Base-by-base conservation (phyloP, 495 filamentous ascomycete species). In the Zalerion maritima region DNA sequence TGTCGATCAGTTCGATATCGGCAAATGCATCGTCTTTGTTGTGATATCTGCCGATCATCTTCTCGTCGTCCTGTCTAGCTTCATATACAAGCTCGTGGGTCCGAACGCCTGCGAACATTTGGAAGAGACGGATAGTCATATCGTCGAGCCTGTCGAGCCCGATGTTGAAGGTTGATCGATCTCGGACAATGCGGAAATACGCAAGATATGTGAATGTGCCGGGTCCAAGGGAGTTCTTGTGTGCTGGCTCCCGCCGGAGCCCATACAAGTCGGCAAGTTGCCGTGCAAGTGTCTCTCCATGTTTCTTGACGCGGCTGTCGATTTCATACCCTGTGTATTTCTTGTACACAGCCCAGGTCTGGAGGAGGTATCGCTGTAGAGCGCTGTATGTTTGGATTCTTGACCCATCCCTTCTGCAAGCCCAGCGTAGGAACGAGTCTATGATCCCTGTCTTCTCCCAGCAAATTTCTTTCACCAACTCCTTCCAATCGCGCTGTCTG, bases 351-450 rank as follows among this genome's bases (percentile, higher is more conserved):
- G 18, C 24, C 16, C 13, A 33, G 3, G 7, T 33, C 20, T 26
- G 14, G 12, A 33, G 18, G 31, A 24, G 11, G 18, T 26, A 16
- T 26, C 20, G 21, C 22, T 24, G 18, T 8, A 17, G 21, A n/a
- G n/a, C n/a, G n/a, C n/a, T n/a, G n/a, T n/a, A n/a, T n/a, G n/a
- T 33, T 33, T 10, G 24, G 31, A 33, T 33, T 33, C 21, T 18
- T 33, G 31, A 9, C 19, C 31, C 31, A 17, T 9, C 21, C 26
- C 31, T 33, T 14, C 22, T 14, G 21, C 24, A 25, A 15, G 21
- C 18, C 31, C 21, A 33, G 20, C 22, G 20, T 25, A 16, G 21
- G 26, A 8, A 33, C 14, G 21, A 14, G 12, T 33, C 31, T 10
- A 13, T 13, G 21, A 33, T 24, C 14, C 22, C 31, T 19, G 18